A percentile compares a stretch with the other conserved stretches of the same genome.
Conservation (phyloP, 345 rosid species). For the Crucihimalaya himalaica region DNA sequence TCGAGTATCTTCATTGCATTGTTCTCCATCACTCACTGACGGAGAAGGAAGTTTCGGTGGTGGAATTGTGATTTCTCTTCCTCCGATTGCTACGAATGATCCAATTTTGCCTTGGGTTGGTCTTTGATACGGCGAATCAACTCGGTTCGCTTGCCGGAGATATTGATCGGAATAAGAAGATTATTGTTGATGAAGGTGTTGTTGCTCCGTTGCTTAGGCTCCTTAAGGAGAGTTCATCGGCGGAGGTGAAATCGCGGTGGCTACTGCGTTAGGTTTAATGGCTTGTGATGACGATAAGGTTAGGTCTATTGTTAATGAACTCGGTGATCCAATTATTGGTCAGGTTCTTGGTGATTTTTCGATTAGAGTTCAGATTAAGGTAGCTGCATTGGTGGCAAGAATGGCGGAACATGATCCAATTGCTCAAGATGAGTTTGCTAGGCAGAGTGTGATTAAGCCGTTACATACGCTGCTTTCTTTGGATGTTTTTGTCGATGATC, state of each 20-base stretch:
- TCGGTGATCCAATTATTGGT: slow-evolving; percentile 64
- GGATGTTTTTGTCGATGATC: slow-evolving; percentile 64
- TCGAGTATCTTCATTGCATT: no score
- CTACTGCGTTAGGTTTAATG: slow-evolving; percentile 45
- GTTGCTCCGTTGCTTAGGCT: slow-evolving; percentile 65
- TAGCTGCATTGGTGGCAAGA: slow-evolving; percentile 65
- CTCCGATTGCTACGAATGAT: slow-evolving; percentile 87
- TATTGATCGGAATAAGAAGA: slow-evolving; percentile 82
- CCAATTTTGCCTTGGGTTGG: slow-evolving; percentile 95
- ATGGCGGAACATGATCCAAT: slow-evolving; percentile 68
- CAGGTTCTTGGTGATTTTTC: slow-evolving; percentile 68
- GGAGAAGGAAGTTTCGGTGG: slow-evolving; percentile 48
- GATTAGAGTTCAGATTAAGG: slow-evolving; percentile 65
- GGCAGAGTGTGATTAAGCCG: slow-evolving; percentile 79
- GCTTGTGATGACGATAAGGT: slow-evolving; percentile 72
- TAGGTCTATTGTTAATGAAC: slow-evolving; percentile 50
- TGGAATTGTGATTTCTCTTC: slow-evolving; percentile 66
- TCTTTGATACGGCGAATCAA: slow-evolving; percentile 72
- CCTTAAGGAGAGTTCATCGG: slow-evolving; percentile 56
- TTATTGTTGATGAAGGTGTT: slow-evolving; percentile 88
- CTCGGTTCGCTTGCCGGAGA: slow-evolving; percentile 70
- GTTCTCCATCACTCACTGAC: no score
- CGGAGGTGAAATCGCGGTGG: slow-evolving; percentile 74
- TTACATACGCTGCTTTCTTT: slow-evolving; percentile 70
- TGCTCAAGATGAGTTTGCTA: slow-evolving; percentile 87